A percentile compares a stretch with the other conserved stretches of the same genome.
Conservation (phyloP, 495 filamentous ascomycete genomes). For the Penicillium egyptiacum region DNA sequence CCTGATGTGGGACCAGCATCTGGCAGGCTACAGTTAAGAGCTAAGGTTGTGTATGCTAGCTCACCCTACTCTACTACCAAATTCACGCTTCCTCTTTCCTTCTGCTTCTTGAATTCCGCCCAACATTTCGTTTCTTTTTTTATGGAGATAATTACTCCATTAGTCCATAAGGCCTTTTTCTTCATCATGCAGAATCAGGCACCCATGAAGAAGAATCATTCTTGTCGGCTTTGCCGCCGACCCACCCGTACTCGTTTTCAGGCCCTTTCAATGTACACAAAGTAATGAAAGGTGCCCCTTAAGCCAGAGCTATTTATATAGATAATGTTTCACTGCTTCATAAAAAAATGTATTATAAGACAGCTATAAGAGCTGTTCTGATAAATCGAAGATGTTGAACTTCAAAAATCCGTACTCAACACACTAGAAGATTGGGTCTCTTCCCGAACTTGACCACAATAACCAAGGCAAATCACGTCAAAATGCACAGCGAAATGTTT, state of each 20-base stretch:
- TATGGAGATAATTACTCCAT: too few relatives aligned
- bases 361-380: not conserved
- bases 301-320: not conserved
- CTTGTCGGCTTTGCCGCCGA: not conserved
- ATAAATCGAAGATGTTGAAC: not conserved
- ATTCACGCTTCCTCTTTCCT: too few relatives aligned
- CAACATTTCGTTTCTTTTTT: too few relatives aligned
- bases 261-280: not conserved
- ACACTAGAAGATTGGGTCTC: not conserved
- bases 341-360: not conserved
- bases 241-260: constrained; percentile 2
- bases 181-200: too few relatives aligned
- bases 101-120: too few relatives aligned
- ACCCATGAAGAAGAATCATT: too few relatives aligned
- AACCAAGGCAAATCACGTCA: not conserved
- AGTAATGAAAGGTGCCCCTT: not conserved
- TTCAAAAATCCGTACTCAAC: not conserved
- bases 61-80: too few relatives aligned
- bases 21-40: too few relatives aligned
- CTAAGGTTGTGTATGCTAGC: too few relatives aligned
- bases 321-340: not conserved
- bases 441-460: not conserved
- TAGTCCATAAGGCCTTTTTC: too few relatives aligned
- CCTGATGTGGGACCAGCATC: too few relatives aligned
- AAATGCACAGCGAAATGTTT: not conserved